Percentiles rank a stretch among this genome's conserved stretches.
These are phyloP conservation scores for Ampelocalamus luodianensis DNA, from an alignment of 176 grass and related monocot genomes.

Conservation along the genomic window DNA sequence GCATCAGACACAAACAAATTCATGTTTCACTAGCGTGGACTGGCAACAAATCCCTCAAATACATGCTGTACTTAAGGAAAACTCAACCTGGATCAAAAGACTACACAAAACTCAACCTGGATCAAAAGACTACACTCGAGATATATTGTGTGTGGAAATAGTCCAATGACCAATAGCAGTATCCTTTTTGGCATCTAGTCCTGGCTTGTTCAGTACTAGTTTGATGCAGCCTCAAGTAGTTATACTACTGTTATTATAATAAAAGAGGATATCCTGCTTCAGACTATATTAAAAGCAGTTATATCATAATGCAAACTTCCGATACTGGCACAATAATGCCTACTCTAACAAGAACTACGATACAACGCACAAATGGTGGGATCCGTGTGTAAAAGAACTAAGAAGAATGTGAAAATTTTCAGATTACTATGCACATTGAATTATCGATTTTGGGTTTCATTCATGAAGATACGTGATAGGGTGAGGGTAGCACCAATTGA, in stretches of 20 bases:
- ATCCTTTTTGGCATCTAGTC: neutral
- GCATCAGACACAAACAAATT: neutral
- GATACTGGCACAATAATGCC: neutral
- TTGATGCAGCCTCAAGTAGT: neutral
- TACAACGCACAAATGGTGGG: neutral
- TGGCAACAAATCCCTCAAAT: neutral
- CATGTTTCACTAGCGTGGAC: neutral
- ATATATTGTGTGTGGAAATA: neutral
- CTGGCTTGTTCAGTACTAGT: neutral
- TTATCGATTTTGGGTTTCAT: too few species aligned
- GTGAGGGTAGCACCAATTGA: too few species aligned
- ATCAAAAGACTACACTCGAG: conserved; percentile 2
- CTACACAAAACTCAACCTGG: neutral
- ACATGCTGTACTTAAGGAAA: neutral
- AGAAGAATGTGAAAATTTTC: too few species aligned
- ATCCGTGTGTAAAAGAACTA: neutral
- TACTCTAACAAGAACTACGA: neutral
- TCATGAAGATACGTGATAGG: too few species aligned
- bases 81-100: neutral
- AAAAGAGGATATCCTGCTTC: neutral
- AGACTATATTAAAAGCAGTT: conserved; percentile 3
- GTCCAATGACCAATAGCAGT: neutral
- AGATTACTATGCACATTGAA: neutral
- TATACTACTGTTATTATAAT: neutral
- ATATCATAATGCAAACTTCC: neutral